Base-by-base conservation (phyloP, 768 basidiomycete genomes). In the Pleurotus djamor region DNA sequence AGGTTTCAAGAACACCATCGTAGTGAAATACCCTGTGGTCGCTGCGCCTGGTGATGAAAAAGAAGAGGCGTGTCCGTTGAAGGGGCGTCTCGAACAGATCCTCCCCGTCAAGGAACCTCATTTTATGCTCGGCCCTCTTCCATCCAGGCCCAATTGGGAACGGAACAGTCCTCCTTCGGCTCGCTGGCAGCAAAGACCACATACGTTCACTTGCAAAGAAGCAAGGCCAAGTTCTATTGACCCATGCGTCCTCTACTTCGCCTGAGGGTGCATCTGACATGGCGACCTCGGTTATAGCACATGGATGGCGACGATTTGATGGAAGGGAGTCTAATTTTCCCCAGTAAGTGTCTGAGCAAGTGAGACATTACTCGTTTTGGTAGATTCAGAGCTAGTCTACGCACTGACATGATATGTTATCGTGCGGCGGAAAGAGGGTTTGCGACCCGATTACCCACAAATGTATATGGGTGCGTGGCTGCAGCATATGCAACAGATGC, bases 1-100 rank as follows among this genome's bases (percentile, higher is more conserved):
- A 44, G 47, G 13, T 10, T 36, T 48, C 58, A 59, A 48, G 21
- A 56, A 36, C 59, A 55, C 47, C 48, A 60, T 62, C 51, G 59
- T 50, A 44, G 57, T 54, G 57, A 38, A 41, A 41, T 12, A 17
- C 16, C 45, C 45, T 55, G 48, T 60, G 47, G 45, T n/a, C 7
- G 16, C 17, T 17, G 45, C n/a, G 7, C 14, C 17, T n/a, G 45
- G n/a, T 41, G n/a, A 41, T 41, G 38, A 4, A n/a, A n/a, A n/a
- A 41, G n/a, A 16, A 16, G 45, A 47, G 9, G 45, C 7, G 10
- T 47, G n/a, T 10, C 21, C 21, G 21, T 28, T 28, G 17, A 17
- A 7, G 45, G 13, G 16, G 45, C 16, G 10, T 12, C n/a, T 47
- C 45, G 45, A 17, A 16, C 45, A 47, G 7, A 47, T 7, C 17